Conservation (phyloP, 1,139 yeast species). For the Kodamaea fungicola region DNA sequence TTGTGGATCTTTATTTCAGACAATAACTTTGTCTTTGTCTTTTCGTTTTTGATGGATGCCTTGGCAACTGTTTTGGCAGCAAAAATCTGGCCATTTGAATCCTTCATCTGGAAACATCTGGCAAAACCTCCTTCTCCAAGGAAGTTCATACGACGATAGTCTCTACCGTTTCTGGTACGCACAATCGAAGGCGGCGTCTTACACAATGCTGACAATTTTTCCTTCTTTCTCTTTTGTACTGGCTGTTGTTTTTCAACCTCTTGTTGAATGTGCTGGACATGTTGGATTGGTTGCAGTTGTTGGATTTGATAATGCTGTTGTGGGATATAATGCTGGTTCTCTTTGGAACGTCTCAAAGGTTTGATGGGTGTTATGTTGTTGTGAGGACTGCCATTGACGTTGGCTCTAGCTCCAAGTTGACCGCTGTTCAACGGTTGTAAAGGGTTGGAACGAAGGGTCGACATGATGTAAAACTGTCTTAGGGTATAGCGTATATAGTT, state of each 20-base stretch:
- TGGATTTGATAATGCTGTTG: conserved; percentile 8
- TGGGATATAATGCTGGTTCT: conserved; percentile 18
- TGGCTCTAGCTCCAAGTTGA: conserved; percentile 35
- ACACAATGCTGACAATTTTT: conserved; percentile 81
- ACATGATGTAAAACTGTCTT: conserved; percentile 18
- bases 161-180: conserved; percentile 80
- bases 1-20: conserved; percentile 96
- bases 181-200: conserved; percentile 94
- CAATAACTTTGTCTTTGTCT: conserved; percentile 82
- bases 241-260: conserved; percentile 13
- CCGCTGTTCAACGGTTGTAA: conserved; percentile 49
- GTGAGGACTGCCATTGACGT: conserved; percentile 8
- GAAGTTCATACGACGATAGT: conserved; percentile 85
- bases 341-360: conserved; percentile 29
- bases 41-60: conserved; percentile 85
- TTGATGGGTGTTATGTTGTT: conserved; percentile 43
- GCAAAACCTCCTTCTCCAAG: conserved; percentile 99
- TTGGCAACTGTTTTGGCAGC: conserved; percentile 99
- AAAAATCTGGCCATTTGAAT: conserved; percentile 77
- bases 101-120: conserved; percentile 95
- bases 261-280: conserved; percentile 12
- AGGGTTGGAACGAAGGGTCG: conserved; percentile 42
- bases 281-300: conserved; percentile 4
- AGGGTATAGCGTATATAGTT: neutral
- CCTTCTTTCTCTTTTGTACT: conserved; percentile 61